A percentile compares a stretch with the other conserved stretches of the same genome.
Evolutionary conservation across 208 protist species (phyloP).

Genomic region (Blastocrithidia nonstop): DNA sequence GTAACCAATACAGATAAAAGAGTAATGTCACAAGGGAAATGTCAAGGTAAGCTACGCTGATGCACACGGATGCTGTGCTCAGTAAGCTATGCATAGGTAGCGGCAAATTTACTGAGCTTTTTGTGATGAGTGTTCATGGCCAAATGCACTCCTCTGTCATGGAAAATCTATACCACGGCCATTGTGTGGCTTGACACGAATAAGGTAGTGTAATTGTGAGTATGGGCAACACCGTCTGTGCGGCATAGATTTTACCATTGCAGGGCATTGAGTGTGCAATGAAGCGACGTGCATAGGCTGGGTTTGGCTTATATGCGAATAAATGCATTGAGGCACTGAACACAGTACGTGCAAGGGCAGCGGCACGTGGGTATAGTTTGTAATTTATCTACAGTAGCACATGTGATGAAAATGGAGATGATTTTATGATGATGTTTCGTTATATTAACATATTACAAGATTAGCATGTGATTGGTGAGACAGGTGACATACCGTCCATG

Average conservation of each 20-base stretch:
- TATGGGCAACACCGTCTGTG: slow-evolving; percentile 33
- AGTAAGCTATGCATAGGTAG: slow-evolving; percentile 14
- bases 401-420: background rate
- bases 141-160: slow-evolving; percentile 38
- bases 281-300: slow-evolving; percentile 32
- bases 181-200: slow-evolving; percentile 34
- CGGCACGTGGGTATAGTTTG: background rate
- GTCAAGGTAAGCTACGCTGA: slow-evolving; percentile 4
- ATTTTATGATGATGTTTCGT: slow-evolving; percentile 11
- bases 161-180: slow-evolving; percentile 28
- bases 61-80: slow-evolving; percentile 6
- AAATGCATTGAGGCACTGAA: slow-evolving; percentile 11
- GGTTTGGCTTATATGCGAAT: slow-evolving; percentile 46
- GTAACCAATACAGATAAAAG: too few relatives aligned
- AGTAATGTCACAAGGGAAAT: too few relatives aligned
- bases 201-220: slow-evolving; percentile 44
- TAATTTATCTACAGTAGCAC: background rate
- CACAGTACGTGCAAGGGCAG: background rate
- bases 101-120: slow-evolving; percentile 32
- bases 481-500: slow-evolving; percentile 41
- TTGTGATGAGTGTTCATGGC: slow-evolving; percentile 46
- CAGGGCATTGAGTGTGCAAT: slow-evolving; percentile 50
- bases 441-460: slow-evolving; percentile 46
- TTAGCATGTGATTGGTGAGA: slow-evolving; percentile 18
- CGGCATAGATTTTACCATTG: slow-evolving; percentile 25